Evolutionary conservation across 2,329 filamentous ascomycete genomes (phyloP).

Genomic region (Hymenoscyphus infarciens): DNA sequence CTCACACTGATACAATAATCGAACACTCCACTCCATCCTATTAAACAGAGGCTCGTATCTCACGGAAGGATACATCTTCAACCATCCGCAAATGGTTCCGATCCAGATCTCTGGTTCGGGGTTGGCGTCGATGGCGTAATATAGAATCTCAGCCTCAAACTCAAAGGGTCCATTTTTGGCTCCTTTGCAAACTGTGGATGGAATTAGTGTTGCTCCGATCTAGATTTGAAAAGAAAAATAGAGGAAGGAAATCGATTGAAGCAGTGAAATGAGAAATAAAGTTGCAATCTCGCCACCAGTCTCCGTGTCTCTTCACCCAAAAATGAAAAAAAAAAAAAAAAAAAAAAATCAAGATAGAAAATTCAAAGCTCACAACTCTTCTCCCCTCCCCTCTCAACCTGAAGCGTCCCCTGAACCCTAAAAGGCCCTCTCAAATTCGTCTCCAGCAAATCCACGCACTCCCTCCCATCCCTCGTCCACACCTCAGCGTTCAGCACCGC

Average conservation of each 20-base stretch:
- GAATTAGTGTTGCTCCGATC: background rate
- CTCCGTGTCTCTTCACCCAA: too few relatives aligned
- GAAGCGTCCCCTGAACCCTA: constrained; percentile 1
- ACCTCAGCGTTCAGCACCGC: constrained; percentile 2
- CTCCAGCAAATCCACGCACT: constrained; percentile 1
- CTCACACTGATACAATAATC: constrained; percentile 6
- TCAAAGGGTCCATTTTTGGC: constrained; percentile 6
- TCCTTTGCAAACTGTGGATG: constrained; percentile 1
- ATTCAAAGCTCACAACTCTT: background rate
- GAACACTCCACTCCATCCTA: background rate
- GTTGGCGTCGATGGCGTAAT: constrained; percentile 6
- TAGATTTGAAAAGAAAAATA: background rate
- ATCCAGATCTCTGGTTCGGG: constrained; percentile 8
- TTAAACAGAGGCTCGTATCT: background rate
- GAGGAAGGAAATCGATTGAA: background rate
- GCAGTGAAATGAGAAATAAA: background rate
- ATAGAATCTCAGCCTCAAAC: constrained; percentile 7
- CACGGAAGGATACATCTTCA: constrained; percentile 2
- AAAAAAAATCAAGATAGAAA: background rate
- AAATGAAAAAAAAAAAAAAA: too few relatives aligned
- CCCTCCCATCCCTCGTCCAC: constrained; percentile 4
- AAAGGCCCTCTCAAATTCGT: constrained; percentile 5
- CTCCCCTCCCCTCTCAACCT: background rate
- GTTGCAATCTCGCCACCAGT: background rate
- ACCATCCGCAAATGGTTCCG: constrained; percentile 6